phyloP scores from a whole-genome alignment of 768 basidiomycete species.

The Harrya chromipes region DNA sequence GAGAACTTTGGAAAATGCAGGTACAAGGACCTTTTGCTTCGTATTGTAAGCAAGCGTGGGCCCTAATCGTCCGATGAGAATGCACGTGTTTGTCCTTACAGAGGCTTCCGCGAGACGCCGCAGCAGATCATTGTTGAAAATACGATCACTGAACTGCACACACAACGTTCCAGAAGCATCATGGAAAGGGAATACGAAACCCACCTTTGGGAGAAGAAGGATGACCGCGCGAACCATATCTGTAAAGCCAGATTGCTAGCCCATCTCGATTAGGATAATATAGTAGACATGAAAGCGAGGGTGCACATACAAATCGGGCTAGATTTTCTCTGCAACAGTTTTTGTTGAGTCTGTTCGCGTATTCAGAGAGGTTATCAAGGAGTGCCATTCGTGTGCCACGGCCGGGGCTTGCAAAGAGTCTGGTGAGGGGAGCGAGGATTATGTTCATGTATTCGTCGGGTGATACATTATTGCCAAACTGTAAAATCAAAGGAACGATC shows the following conservation, averaged over 20 bases:
- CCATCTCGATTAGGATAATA: not conserved
- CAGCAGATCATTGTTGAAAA: slow-evolving; percentile 95
- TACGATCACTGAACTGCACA: slow-evolving; percentile 76
- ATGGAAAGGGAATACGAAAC: not conserved
- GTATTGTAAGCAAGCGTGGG: slow-evolving; percentile 84
- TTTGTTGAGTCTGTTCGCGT: slow-evolving; percentile 83
- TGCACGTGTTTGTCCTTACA: slow-evolving; percentile 96
- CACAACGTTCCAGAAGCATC: slow-evolving; percentile 1
- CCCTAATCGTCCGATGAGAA: slow-evolving; percentile 88
- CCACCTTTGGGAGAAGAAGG: too few species aligned
- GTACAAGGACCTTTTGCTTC: slow-evolving; percentile 94
- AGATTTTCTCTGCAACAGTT: slow-evolving; percentile 85
- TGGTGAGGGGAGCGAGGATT: slow-evolving; percentile 77
- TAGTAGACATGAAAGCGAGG: not conserved
- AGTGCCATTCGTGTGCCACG: slow-evolving; percentile 93
- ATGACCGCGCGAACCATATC: too few species aligned
- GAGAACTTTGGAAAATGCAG: slow-evolving; percentile 86
- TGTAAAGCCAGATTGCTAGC: too few species aligned
- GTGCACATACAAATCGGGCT: slow-evolving; percentile 77
- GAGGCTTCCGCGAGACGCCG: slow-evolving; percentile 92
- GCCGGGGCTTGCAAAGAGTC: slow-evolving; percentile 85
- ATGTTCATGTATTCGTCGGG: slow-evolving; percentile 65
- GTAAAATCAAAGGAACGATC: slow-evolving; percentile 82
- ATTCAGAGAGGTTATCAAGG: slow-evolving; percentile 80
- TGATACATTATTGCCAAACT: slow-evolving; percentile 69